Percentiles rank a stretch among this genome's conserved stretches.
Evolutionary conservation across 306 rosid species (phyloP).

Genomic region (Trifolium dubium): DNA sequence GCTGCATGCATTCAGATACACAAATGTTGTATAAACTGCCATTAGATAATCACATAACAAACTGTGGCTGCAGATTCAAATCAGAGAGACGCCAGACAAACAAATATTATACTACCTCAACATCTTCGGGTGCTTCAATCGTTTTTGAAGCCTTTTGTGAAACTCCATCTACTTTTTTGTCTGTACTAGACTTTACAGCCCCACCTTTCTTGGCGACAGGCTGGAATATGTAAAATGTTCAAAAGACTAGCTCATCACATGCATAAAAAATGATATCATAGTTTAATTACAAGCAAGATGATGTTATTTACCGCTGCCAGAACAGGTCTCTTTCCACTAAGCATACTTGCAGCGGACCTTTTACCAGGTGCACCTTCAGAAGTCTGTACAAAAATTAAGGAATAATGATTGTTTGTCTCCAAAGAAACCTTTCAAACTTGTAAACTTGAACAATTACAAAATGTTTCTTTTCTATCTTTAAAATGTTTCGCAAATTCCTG

Average conservation of each 20-base stretch:
- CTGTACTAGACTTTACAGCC: conserved; percentile 60
- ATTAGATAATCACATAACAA: conserved; percentile 16
- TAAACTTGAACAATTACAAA: conserved; percentile 3
- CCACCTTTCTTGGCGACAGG: conserved; percentile 73
- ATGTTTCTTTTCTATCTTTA: neutral
- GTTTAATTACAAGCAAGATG: conserved; percentile 26
- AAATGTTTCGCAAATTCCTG: conserved; percentile 10
- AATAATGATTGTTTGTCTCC: conserved; percentile 3
- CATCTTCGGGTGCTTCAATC: conserved; percentile 78
- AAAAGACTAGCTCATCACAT: conserved; percentile 32
- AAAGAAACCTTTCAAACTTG: neutral
- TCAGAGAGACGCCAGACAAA: conserved; percentile 17
- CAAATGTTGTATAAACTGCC: conserved; percentile 7
- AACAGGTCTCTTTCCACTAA: conserved; percentile 94
- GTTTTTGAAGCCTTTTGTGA: conserved; percentile 69
- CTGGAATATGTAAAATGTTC: conserved; percentile 51
- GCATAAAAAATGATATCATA: conserved; percentile 28
- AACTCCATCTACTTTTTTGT: conserved; percentile 77
- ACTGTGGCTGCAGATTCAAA: conserved; percentile 9
- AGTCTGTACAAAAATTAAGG: conserved; percentile 52
- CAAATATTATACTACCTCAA: conserved; percentile 67
- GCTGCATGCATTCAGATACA: conserved; percentile 56
- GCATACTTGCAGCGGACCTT: conserved; percentile 98
- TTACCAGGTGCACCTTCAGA: conserved; percentile 72
- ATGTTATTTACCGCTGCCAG: conserved; percentile 74